Evolutionary conservation across 1,284 basidiomycete genomes (phyloP).

Genomic region (Hypsizygus ulmarius): DNA sequence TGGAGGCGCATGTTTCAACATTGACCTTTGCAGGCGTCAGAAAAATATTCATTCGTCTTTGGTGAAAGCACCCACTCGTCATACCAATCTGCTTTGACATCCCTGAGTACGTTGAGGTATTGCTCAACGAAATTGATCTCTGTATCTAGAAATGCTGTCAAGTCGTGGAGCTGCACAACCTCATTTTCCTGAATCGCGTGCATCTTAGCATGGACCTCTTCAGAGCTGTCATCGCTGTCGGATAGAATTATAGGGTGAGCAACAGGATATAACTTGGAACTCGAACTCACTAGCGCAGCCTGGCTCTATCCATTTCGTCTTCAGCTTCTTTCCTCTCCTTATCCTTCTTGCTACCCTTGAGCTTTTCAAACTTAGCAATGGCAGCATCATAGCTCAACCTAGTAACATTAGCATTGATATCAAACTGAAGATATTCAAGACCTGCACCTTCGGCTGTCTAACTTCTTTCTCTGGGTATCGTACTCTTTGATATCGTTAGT

Average conservation of each 20-base stretch:
- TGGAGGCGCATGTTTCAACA: conserved; percentile 13
- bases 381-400: conserved; percentile 80
- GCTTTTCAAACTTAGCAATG: conserved; percentile 60
- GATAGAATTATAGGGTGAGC: neutral
- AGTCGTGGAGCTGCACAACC: conserved; percentile 61
- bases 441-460: conserved; percentile 73
- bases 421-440: conserved; percentile 1
- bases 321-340: conserved; percentile 73
- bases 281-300: conserved; percentile 67
- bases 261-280: no score
- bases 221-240: conserved; percentile 74
- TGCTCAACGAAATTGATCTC: conserved; percentile 73
- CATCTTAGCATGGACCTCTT: conserved; percentile 77
- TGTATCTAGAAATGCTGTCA: conserved; percentile 66
- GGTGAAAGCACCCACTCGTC: conserved; percentile 43
- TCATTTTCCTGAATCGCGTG: conserved; percentile 77
- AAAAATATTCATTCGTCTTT: neutral
- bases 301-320: conserved; percentile 69
- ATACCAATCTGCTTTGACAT: conserved; percentile 66
- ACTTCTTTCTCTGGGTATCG: conserved; percentile 67
- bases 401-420: neutral
- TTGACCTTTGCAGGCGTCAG: conserved; percentile 11
- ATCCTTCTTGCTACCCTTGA: conserved; percentile 65
- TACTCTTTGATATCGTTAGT: conserved; percentile 72
- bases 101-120: conserved; percentile 67